Evolutionary conservation across 805 yeast species (phyloP).

Genomic region (Kazachstania psychrophila): DNA sequence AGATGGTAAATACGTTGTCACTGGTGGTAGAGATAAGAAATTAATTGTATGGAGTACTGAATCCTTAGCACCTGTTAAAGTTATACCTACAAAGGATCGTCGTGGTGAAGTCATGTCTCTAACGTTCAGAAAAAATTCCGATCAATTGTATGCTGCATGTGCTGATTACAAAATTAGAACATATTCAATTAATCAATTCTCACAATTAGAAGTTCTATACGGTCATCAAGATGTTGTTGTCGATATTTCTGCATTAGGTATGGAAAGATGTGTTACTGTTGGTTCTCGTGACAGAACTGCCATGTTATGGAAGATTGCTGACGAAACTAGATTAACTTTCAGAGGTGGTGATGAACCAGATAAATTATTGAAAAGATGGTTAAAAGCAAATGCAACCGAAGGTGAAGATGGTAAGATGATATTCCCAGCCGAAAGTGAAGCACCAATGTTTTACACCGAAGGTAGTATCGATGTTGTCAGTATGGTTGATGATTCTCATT

Average conservation of each 20-base stretch:
- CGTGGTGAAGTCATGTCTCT: conserved; percentile 65
- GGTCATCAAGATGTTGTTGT: conserved; percentile 91
- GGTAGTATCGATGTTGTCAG: conserved; percentile 86
- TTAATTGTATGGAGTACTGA: conserved; percentile 82
- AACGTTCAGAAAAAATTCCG: conserved; percentile 69
- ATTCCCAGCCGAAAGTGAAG: conserved; percentile 25
- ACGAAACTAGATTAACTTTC: conserved; percentile 87
- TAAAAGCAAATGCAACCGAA: conserved; percentile 27
- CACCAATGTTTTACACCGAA: conserved; percentile 47
- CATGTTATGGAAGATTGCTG: conserved; percentile 93
- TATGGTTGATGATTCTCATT: conserved; percentile 87
- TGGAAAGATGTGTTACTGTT: conserved; percentile 91
- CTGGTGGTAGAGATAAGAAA: conserved; percentile 81
- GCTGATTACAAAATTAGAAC: conserved; percentile 87
- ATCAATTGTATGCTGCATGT: conserved; percentile 85
- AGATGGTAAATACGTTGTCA: conserved; percentile 80
- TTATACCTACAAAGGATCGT: conserved; percentile 63
- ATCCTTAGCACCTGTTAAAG: conserved; percentile 63
- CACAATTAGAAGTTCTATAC: conserved; percentile 82
- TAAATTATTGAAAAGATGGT: conserved; percentile 32
- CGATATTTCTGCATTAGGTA: conserved; percentile 70
- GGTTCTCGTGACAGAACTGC: conserved; percentile 94
- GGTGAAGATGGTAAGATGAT: conserved; percentile 25
- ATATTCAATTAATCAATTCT: conserved; percentile 72
- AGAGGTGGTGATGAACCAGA: conserved; percentile 72